Conservation (phyloP, 352 stramenopile genomes). For the Phytophthora pinifolia region DNA sequence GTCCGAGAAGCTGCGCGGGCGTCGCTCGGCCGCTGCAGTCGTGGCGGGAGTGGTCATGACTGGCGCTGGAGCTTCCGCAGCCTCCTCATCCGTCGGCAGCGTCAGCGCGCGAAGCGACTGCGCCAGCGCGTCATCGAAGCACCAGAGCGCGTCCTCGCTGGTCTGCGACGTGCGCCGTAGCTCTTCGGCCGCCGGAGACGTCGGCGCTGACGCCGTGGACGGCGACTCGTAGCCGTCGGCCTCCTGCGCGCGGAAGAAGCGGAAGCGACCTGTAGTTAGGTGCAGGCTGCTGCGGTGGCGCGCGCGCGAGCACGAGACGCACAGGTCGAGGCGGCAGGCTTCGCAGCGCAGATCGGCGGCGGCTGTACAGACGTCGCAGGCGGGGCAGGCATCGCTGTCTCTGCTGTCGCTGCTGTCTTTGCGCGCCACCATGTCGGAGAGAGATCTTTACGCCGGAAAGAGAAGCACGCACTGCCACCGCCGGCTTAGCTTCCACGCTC, state of each 20-base stretch:
- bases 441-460: constrained; percentile 23
- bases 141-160: constrained; percentile 27
- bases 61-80: not conserved
- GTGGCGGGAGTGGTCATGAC: not conserved
- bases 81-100: constrained; percentile 27
- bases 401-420: constrained; percentile 13
- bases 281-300: constrained; percentile 51
- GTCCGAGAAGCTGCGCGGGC: constrained; percentile 69
- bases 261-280: constrained; percentile 31
- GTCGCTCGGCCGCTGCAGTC: constrained; percentile 11
- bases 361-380: constrained; percentile 52
- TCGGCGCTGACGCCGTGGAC: constrained; percentile 29
- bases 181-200: constrained; percentile 23
- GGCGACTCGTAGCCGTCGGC: constrained; percentile 26
- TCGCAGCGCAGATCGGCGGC: constrained; percentile 39
- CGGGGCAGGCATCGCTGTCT: constrained; percentile 9
- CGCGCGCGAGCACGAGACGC: constrained; percentile 38
- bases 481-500: constrained; percentile 7
- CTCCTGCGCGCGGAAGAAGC: constrained; percentile 21
- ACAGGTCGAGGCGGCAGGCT: constrained; percentile 55
- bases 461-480: constrained; percentile 19
- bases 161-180: constrained; percentile 12
- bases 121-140: constrained; percentile 39
- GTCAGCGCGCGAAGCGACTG: constrained; percentile 53
- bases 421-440: constrained; percentile 9